phyloP scores from a whole-genome alignment of 1,139 yeast species.

The Suhomyces bokatorum region DNA sequence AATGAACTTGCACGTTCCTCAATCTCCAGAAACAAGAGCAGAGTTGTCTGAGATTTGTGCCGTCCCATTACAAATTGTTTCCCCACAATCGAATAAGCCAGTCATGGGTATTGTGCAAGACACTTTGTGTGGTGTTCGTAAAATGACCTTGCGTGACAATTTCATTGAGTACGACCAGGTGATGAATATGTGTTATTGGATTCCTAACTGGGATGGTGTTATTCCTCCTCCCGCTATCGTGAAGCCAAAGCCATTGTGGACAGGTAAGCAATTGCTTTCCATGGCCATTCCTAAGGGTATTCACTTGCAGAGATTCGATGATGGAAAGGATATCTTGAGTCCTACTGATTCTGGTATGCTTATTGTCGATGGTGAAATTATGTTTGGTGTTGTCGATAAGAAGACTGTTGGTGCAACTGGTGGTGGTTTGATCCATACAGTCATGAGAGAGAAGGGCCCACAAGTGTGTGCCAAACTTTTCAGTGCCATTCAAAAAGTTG shows the following conservation, averaged over 20 bases:
- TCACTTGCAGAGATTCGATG: slow-evolving; percentile 90
- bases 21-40: slow-evolving; percentile 96
- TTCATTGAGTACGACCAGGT: slow-evolving; percentile 92
- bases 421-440: slow-evolving; percentile 96
- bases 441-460: slow-evolving; percentile 97
- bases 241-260: slow-evolving; percentile 96
- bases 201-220: slow-evolving; percentile 98
- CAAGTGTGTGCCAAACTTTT: slow-evolving; percentile 85
- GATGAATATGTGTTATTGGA: slow-evolving; percentile 96
- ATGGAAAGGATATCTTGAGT: slow-evolving; percentile 77
- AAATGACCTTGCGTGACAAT: slow-evolving; percentile 87
- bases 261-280: slow-evolving; percentile 93
- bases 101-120: slow-evolving; percentile 99
- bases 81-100: slow-evolving; percentile 98
- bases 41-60: slow-evolving; percentile 94
- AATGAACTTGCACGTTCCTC: slow-evolving; percentile 99
- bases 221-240: slow-evolving; percentile 95
- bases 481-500: slow-evolving; percentile 92
- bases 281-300: slow-evolving; percentile 95
- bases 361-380: slow-evolving; percentile 86
- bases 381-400: slow-evolving; percentile 97
- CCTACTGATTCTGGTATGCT: slow-evolving; percentile 93
- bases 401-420: slow-evolving; percentile 98
- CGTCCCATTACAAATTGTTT: slow-evolving; percentile 94
- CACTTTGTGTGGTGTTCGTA: slow-evolving; percentile 94